A percentile compares a stretch with the other conserved stretches of the same genome.
Evolutionary conservation across 257 asterid species (phyloP).

Genomic region (Salvia splendens): DNA sequence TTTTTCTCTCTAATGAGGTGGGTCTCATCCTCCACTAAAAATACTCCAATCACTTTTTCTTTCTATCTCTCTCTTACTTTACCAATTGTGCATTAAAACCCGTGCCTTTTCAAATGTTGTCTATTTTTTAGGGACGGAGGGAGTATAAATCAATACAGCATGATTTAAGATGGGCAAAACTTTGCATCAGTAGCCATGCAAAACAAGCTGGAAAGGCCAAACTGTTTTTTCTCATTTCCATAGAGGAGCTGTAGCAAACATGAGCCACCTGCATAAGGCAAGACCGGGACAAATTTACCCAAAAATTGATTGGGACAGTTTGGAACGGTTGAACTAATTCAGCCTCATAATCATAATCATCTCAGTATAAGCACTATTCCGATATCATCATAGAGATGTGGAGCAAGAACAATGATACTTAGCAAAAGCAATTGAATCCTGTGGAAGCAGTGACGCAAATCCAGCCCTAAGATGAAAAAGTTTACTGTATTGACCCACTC

Average conservation of each 20-base stretch:
- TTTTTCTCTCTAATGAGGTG: too few species aligned
- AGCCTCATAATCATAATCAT: constrained; percentile 11
- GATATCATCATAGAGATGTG: constrained; percentile 1
- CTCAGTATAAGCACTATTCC: not conserved
- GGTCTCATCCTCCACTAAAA: too few species aligned
- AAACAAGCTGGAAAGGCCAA: not conserved
- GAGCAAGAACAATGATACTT: constrained; percentile 22
- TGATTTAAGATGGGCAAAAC: constrained; percentile 2
- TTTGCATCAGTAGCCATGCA: not conserved
- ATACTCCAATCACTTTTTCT: too few species aligned
- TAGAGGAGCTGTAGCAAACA: constrained; percentile 20
- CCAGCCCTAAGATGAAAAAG: not conserved
- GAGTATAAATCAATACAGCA: constrained; percentile 9
- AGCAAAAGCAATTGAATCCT: constrained; percentile 1
- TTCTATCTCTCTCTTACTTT: too few species aligned
- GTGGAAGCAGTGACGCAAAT: constrained; percentile 19
- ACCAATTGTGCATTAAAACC: too few species aligned
- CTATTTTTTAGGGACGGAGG: too few species aligned
- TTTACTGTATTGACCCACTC: constrained; percentile 32
- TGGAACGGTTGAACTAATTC: not conserved
- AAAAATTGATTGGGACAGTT: not conserved
- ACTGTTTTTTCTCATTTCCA: not conserved
- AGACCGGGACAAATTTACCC: not conserved
- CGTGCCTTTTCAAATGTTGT: too few species aligned
- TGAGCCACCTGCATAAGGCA: constrained; percentile 24